Evolutionary conservation across 2,329 filamentous ascomycete species (phyloP).

Genomic region (Monosporascus sp.): DNA sequence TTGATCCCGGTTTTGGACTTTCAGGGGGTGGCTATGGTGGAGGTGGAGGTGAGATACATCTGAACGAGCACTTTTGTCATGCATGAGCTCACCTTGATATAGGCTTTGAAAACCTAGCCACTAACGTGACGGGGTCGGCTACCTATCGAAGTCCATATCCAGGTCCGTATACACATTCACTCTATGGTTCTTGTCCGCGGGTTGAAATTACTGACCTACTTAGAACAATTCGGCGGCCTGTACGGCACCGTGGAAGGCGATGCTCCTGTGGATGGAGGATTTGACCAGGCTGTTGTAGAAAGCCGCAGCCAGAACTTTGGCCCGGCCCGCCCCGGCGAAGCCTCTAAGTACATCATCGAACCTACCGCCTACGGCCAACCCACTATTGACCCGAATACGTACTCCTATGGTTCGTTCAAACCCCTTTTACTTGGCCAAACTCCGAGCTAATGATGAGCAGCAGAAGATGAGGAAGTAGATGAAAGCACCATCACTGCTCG

Average conservation of each 20-base stretch:
- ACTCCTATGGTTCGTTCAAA: conserved; percentile 14
- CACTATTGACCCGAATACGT: conserved; percentile 16
- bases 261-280: conserved; percentile 7
- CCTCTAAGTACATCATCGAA: conserved; percentile 6
- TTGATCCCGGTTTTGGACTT: conserved; percentile 1
- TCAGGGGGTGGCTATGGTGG: background rate
- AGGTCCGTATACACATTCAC: background rate
- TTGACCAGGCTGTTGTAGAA: conserved; percentile 15
- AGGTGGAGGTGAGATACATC: background rate
- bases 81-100: background rate
- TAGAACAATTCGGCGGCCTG: background rate
- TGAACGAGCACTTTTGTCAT: background rate
- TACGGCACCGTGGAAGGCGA: conserved; percentile 10
- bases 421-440: background rate
- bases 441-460: conserved; percentile 2
- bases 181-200: background rate
- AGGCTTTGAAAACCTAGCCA: background rate
- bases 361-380: conserved; percentile 5
- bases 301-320: conserved; percentile 16
- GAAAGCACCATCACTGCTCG: conserved; percentile 1
- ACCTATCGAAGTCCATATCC: background rate
- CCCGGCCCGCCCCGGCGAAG: conserved; percentile 7
- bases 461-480: conserved; percentile 10
- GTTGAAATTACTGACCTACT: background rate
- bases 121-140: background rate